Evolutionary conservation across 768 basidiomycete genomes (phyloP).

Genomic region (Boletus huronensis): DNA sequence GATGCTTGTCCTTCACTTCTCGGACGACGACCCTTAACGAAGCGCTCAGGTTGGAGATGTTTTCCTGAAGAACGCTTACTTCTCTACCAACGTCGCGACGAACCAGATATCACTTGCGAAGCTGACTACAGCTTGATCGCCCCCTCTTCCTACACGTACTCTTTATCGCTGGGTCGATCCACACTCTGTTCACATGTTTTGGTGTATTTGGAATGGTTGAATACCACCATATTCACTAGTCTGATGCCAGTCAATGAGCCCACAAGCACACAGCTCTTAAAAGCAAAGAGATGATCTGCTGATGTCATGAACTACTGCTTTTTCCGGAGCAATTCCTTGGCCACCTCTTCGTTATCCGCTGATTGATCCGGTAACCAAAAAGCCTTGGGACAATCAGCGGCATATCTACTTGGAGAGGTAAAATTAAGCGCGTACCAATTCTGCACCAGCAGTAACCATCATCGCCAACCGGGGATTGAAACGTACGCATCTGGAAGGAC

Average conservation of each 20-base stretch:
- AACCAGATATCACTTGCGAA: slow-evolving; percentile 61
- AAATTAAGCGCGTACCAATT: slow-evolving; percentile 57
- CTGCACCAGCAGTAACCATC: slow-evolving; percentile 81
- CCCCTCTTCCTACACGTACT: not conserved
- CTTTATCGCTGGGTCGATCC: slow-evolving; percentile 10
- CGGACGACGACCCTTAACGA: not conserved
- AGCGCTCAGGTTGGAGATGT: slow-evolving; percentile 55
- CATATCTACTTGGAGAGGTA: not conserved
- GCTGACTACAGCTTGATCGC: slow-evolving; percentile 34
- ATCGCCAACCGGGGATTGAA: slow-evolving; percentile 90
- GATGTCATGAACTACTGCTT: slow-evolving; percentile 26
- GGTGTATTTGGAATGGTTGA: not conserved
- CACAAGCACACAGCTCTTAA: not conserved
- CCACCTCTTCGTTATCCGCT: slow-evolving; percentile 67
- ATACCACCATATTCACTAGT: not conserved
- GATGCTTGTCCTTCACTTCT: not conserved
- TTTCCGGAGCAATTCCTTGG: slow-evolving; percentile 65
- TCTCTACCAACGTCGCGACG: slow-evolving; percentile 56
- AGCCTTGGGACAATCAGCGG: slow-evolving; percentile 39
- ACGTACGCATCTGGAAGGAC: slow-evolving; percentile 78
- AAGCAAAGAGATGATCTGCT: not conserved
- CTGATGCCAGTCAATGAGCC: not conserved
- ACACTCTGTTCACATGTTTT: not conserved
- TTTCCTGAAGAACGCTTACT: slow-evolving; percentile 76
- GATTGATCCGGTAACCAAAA: slow-evolving; percentile 68